Base-by-base conservation (phyloP, 208 protist species). In the Leishmania amazonensis region DNA sequence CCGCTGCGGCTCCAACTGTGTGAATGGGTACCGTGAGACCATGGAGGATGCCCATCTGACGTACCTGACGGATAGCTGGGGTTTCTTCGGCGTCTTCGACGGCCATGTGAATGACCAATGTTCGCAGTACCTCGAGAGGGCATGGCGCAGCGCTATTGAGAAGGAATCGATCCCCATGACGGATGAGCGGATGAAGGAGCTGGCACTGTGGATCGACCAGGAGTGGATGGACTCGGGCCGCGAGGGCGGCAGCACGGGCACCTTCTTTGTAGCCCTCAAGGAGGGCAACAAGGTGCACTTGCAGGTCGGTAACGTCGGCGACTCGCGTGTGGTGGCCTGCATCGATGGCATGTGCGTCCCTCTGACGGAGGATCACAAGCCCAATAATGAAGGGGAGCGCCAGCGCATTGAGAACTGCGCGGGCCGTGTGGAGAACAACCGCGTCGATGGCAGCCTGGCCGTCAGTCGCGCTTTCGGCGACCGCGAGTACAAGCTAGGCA, bases 311-410 rank as follows among this genome's bases (percentile, higher is more conserved):
- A 99, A 99, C 81, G 96, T 98, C 47, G 97, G 97, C 38, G 97
- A 99, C 83, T 96, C 91, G 24, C 92, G 97, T 79, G 94, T 97
- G 40, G 85, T 99, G 60, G 89, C 94, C 21, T 98, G 94, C 84
- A 91, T 93, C 60, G 88, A 96, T 75, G 97, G 96, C 35, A 78
- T 79, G 47, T 94, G 91, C 78, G 84, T 91, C 47, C 93, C 95
- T n/a, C 84, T 99, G 82, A 98, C 95, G 45, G 91, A 98, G 71
- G 97, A 99, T 78, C 98, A 99, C 91, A 99, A 98, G 89, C 97
- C 97, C 13, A 97, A 90, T 82, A 98, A 98, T 80, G 85, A 91
- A 19, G 93, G 87, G 17, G 96, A 99, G 87, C 83, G 87, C 15
- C 51, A 86, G 47, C 95, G 98, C 40, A 99, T 99, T 79, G 91